Evolutionary conservation across 345 rosid species (phyloP), one percentile per base, ranked within the genome.

Genomic region (Hibiscus tridactylites): DNA sequence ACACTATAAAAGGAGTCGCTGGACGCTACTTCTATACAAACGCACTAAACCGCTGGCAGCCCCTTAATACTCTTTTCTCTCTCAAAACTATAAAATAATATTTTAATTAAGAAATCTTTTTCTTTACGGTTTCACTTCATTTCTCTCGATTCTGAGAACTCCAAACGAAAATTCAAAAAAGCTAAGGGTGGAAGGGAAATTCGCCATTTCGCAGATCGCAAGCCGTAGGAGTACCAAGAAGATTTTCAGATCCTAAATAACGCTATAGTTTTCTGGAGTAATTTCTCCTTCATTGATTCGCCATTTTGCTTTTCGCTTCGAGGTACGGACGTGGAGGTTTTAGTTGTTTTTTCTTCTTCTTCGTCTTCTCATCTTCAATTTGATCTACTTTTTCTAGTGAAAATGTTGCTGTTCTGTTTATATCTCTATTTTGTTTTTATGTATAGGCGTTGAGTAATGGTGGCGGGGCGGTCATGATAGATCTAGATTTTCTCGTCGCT

Each of bases 381-480:
- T 47, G 58, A 47, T 66, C 24, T 47, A 33, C 21, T 53, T 16
- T 66, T 47, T 54, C 35, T 47, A 17, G 58, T 66, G 9, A 15
- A 66, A 19, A 66, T 66, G 71, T 47, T 66, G 13, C 11, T 66
- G 35, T 37, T 66, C 58, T 66, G 8, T 47, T 66, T 47, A 7
- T 3, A 49, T 49, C n/a, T 12, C 52, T 3, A 10, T 33, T 65
- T 46, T 66, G 37, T 47, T 42, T 66, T 66, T 54, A 21, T 15
- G 31, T 42, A 39, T 39, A 39, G 44, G 44, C 9, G 26, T 65
- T 65, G 54, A 44, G 33, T 44, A 8, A 65, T 44, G 69, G 33
- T 12, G 37, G 37, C 31, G 31, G 31, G 52, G 68, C 5, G 53
- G 69, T 39, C 21, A 28, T n/a, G 37, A 3, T 57, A 66, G 57